A percentile compares a stretch with the other conserved stretches of the same genome.
Evolutionary conservation across 2,329 filamentous ascomycete genomes (phyloP).

Genomic region (Talaromyces sp.): DNA sequence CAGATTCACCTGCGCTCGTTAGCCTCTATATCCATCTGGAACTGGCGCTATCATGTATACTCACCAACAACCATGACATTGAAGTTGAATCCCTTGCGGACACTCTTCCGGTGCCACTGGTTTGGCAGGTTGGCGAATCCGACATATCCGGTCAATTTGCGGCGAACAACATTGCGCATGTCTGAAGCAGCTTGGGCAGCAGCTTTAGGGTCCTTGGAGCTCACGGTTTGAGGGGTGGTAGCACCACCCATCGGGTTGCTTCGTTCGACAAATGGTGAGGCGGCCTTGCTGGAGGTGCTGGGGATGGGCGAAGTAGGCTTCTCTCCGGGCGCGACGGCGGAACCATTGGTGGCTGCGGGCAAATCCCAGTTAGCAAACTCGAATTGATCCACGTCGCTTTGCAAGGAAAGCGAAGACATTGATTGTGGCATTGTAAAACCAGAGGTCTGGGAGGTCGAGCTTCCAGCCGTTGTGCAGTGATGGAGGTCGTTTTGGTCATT

Average conservation of each 20-base stretch:
- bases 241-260: conserved; percentile 56
- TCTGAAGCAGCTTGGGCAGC: conserved; percentile 58
- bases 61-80: conserved; percentile 99
- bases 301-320: conserved; percentile 28
- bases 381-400: conserved; percentile 18
- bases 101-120: conserved; percentile 99
- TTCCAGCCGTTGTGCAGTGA: conserved; percentile 1
- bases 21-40: neutral
- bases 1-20: conserved; percentile 76
- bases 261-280: conserved; percentile 56
- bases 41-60: conserved; percentile 39
- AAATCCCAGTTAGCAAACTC: conserved; percentile 28
- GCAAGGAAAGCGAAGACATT: conserved; percentile 17
- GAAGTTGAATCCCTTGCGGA: conserved; percentile 99
- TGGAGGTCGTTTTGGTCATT: neutral
- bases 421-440: conserved; percentile 11
- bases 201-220: conserved; percentile 61
- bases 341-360: conserved; percentile 28
- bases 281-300: conserved; percentile 46
- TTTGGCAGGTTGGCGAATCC: conserved; percentile 98
- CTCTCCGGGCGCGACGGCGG: conserved; percentile 15
- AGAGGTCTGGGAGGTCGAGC: conserved; percentile 9
- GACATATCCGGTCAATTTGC: conserved; percentile 97
- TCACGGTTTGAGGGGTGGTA: conserved; percentile 56
- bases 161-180: conserved; percentile 91